Conservation (phyloP, 192 early-diverging fungal genomes). For the Coemansia brasiliensis region DNA sequence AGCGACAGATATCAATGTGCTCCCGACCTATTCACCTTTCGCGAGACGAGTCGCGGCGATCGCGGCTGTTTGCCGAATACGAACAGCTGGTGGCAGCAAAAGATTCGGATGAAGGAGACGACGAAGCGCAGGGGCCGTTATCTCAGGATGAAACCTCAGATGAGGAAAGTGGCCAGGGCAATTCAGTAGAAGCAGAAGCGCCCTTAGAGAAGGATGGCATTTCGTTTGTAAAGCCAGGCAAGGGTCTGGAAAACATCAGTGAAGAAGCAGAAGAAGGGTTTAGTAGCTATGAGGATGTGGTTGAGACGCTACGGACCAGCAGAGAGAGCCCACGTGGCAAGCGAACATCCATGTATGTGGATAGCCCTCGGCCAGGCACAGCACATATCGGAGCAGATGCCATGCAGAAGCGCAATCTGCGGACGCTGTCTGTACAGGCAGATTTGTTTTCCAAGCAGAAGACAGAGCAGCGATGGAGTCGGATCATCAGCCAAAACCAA, state of each 20-base stretch:
- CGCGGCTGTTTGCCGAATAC: conserved; percentile 50
- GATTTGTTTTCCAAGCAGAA: conserved; percentile 36
- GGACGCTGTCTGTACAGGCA: conserved; percentile 25
- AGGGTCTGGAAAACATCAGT: conserved; percentile 19
- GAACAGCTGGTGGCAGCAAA: conserved; percentile 38
- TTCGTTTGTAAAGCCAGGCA: neutral
- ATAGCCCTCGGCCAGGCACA: conserved; percentile 12
- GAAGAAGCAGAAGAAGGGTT: conserved; percentile 25
- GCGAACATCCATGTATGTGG: conserved; percentile 9
- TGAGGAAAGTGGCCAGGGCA: too few relatives aligned
- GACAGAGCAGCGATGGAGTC: conserved; percentile 48
- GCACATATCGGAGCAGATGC: neutral
- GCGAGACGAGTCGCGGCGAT: conserved; percentile 44
- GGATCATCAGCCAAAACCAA: conserved; percentile 49
- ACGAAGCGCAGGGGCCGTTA: conserved; percentile 4
- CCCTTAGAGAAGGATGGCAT: neutral
- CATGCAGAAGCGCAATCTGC: neutral
- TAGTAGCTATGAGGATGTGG: conserved; percentile 17
- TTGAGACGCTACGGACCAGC: conserved; percentile 1
- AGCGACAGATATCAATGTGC: conserved; percentile 42
- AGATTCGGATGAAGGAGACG: conserved; percentile 26
- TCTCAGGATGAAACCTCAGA: too few relatives aligned
- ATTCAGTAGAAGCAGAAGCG: too few relatives aligned
- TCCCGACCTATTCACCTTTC: conserved; percentile 34
- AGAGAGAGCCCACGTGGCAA: conserved; percentile 1